These are phyloP conservation scores for Draba incana DNA, from an alignment of 345 rosid genomes.

Conservation along the genomic window DNA sequence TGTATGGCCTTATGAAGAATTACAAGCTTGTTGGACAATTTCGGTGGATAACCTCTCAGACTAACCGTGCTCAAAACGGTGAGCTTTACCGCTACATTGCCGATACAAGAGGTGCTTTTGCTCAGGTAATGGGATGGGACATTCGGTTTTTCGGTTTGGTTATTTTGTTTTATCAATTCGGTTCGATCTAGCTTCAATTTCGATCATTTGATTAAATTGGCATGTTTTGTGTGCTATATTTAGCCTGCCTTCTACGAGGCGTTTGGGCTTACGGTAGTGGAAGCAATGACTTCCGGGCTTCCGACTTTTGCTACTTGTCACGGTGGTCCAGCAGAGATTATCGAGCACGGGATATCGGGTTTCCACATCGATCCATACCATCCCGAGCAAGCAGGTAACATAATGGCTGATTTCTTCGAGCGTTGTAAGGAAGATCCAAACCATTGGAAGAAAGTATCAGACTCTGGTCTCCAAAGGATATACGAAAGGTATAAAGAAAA, in stretches of 20 bases:
- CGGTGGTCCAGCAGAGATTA: conserved; percentile 98
- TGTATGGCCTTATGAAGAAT: conserved; percentile 66
- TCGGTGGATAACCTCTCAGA: conserved; percentile 91
- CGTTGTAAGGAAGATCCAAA: conserved; percentile 70
- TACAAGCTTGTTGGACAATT: conserved; percentile 82
- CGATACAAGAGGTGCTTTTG: conserved; percentile 83
- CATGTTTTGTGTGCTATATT: conserved; percentile 8
- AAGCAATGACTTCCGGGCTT: conserved; percentile 98
- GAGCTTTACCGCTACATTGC: conserved; percentile 95
- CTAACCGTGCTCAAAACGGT: conserved; percentile 94
- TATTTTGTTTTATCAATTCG: not conserved
- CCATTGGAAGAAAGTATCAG: conserved; percentile 85
- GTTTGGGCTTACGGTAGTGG: conserved; percentile 94
- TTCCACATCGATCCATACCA: conserved; percentile 97
- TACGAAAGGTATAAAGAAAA: conserved; percentile 59
- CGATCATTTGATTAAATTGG: not conserved
- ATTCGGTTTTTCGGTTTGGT: not conserved
- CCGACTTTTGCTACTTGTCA: conserved; percentile 94
- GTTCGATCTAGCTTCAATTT: not conserved
- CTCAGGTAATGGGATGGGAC: conserved; percentile 57
- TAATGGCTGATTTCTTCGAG: conserved; percentile 70
- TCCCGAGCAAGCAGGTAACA: conserved; percentile 69
- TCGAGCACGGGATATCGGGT: conserved; percentile 80
- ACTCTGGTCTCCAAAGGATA: conserved; percentile 76
- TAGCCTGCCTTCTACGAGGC: conserved; percentile 99